phyloP scores from a whole-genome alignment of 768 basidiomycete species.

The Neoboletus brunneissimus region DNA sequence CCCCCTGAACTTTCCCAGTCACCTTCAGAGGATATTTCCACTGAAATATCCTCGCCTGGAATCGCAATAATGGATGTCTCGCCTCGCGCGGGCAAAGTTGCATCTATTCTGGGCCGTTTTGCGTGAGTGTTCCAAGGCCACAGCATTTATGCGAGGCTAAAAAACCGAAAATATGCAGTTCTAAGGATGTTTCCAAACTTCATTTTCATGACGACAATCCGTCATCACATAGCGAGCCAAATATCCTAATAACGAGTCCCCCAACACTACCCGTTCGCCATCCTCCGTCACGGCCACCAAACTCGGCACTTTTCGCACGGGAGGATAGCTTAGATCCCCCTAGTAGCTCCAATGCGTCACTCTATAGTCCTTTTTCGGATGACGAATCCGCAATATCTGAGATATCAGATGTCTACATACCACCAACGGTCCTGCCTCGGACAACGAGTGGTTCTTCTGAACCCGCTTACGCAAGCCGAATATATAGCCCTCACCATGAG shows the following conservation, averaged over 20 bases:
- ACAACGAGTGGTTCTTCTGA: conserved; percentile 9
- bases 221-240: conserved; percentile 22
- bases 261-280: conserved; percentile 17
- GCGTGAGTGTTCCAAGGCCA: conserved; percentile 11
- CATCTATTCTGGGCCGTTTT: conserved; percentile 39
- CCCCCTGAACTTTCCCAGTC: conserved; percentile 6
- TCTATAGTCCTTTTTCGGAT: conserved; percentile 31
- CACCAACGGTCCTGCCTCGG: conserved; percentile 5
- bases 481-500: background rate
- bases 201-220: conserved; percentile 13
- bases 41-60: background rate
- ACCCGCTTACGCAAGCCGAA: background rate
- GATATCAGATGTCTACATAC: conserved; percentile 13
- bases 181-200: conserved; percentile 24
- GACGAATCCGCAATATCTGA: conserved; percentile 30
- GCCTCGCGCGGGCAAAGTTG: conserved; percentile 28
- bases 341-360: conserved; percentile 21
- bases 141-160: background rate
- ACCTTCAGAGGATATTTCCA: background rate
- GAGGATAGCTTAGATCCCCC: conserved; percentile 23
- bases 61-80: background rate
- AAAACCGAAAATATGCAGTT: background rate
- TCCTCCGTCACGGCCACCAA: conserved; percentile 17
- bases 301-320: conserved; percentile 17
- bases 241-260: conserved; percentile 24